A percentile compares a stretch with the other conserved stretches of the same genome.
Evolutionary conservation across 2,329 filamentous ascomycete genomes (phyloP).

Genomic region (Ceratocystis diversiconidia): DNA sequence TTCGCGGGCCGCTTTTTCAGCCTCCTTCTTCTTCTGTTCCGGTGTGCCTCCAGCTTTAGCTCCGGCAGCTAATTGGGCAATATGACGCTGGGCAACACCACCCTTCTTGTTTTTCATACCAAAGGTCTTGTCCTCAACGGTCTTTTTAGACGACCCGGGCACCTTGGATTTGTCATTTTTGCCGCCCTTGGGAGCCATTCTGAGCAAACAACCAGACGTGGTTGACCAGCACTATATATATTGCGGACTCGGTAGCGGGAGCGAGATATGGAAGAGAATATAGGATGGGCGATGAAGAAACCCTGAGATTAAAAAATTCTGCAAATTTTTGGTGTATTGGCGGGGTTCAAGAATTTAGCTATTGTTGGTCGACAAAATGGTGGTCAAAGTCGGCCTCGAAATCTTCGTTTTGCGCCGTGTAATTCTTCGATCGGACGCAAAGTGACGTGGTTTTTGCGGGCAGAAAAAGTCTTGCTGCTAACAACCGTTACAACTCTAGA

Average conservation of each 20-base stretch:
- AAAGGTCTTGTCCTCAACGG: constrained; percentile 89
- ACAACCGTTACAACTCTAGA: constrained; percentile 2
- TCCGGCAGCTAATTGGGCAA: constrained; percentile 66
- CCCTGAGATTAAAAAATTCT: constrained; percentile 1
- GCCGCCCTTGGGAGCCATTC: constrained; percentile 58
- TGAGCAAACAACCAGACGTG: constrained; percentile 25
- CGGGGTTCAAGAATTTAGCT: constrained; percentile 5
- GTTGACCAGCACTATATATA: too few species aligned
- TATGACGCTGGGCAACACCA: constrained; percentile 74
- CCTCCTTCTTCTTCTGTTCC: constrained; percentile 70
- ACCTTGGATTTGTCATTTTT: constrained; percentile 31
- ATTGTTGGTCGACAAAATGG: constrained; percentile 15
- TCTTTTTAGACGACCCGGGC: constrained; percentile 47
- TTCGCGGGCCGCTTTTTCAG: constrained; percentile 53
- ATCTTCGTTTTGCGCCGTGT: constrained; percentile 5
- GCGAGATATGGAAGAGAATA: not conserved
- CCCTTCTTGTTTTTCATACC: constrained; percentile 99
- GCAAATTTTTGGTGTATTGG: constrained; percentile 1
- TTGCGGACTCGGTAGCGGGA: too few species aligned
- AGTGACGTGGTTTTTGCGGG: constrained; percentile 10
- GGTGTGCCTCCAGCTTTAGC: constrained; percentile 61
- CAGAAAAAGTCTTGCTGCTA: constrained; percentile 9
- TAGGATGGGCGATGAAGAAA: not conserved
- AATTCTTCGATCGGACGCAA: not conserved
- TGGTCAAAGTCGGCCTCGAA: not conserved